These are phyloP conservation scores for Mortierella sp. DNA, from an alignment of 371 early-diverging fungal species.

Conservation along the genomic window DNA sequence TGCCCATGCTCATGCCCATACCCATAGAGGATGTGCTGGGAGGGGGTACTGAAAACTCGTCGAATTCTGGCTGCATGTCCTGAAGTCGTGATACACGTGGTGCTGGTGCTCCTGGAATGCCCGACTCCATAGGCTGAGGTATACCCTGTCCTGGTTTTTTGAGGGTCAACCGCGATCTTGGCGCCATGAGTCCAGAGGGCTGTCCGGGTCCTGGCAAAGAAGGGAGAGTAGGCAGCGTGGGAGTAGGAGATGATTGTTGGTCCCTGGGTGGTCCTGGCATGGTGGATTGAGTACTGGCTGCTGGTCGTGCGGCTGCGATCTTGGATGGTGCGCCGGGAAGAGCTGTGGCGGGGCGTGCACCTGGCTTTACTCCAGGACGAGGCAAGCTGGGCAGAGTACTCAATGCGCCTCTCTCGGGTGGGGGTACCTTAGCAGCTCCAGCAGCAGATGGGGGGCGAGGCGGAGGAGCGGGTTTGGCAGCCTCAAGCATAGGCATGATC, in stretches of 20 bases:
- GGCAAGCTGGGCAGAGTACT: slow-evolving; percentile 41
- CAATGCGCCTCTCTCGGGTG: slow-evolving; percentile 43
- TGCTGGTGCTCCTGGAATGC: slow-evolving; percentile 34
- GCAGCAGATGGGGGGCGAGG: slow-evolving; percentile 53
- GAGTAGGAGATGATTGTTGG: slow-evolving; percentile 41
- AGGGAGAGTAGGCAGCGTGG: slow-evolving; percentile 27
- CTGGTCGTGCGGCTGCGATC: slow-evolving; percentile 24
- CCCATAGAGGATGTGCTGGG: slow-evolving; percentile 24
- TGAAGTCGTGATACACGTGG: slow-evolving; percentile 33
- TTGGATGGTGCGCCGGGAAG: slow-evolving; percentile 43
- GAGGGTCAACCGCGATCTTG: slow-evolving; percentile 32
- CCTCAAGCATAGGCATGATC: slow-evolving; percentile 78
- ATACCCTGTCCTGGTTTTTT: slow-evolving; percentile 39
- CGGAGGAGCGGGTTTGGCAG: slow-evolving; percentile 65
- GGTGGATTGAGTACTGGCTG: slow-evolving; percentile 25
- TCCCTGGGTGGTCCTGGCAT: slow-evolving; percentile 29
- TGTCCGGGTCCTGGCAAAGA: slow-evolving; percentile 45
- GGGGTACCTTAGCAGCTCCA: slow-evolving; percentile 29
- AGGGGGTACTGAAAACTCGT: slow-evolving; percentile 23
- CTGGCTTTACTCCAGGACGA: slow-evolving; percentile 21
- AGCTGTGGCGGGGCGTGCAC: slow-evolving; percentile 39
- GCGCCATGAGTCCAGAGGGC: slow-evolving; percentile 25
- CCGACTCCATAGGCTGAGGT: slow-evolving; percentile 28
- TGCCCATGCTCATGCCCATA: slow-evolving; percentile 20
- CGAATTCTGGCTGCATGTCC: slow-evolving; percentile 31